phyloP scores from a whole-genome alignment of 2,329 filamentous ascomycete genomes.

The Ceratocystis diversiconidia region DNA sequence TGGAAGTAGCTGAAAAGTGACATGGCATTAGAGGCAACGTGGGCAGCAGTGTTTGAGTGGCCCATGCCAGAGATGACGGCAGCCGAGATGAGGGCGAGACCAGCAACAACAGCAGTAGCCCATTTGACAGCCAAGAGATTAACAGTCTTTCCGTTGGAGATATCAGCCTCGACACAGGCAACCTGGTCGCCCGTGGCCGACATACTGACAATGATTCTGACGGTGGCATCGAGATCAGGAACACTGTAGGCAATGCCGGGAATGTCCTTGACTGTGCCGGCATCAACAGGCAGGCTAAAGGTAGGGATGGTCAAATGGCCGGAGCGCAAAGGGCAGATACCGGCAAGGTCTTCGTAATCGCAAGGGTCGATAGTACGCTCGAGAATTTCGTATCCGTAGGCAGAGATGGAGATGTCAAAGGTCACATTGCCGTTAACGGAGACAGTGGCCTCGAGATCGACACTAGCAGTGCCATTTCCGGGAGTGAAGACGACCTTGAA shows the following conservation, averaged over 20 bases:
- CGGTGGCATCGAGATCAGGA: conserved; percentile 77
- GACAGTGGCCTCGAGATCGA: conserved; percentile 69
- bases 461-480: conserved; percentile 54
- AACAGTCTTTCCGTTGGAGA: conserved; percentile 88
- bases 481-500: conserved; percentile 77
- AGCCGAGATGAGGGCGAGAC: conserved; percentile 67
- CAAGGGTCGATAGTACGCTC: conserved; percentile 62
- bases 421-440: conserved; percentile 68
- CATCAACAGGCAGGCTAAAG: conserved; percentile 50
- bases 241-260: conserved; percentile 79
- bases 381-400: conserved; percentile 68
- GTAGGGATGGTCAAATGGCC: conserved; percentile 57
- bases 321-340: conserved; percentile 74
- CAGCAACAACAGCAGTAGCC: conserved; percentile 77
- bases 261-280: conserved; percentile 46
- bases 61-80: conserved; percentile 81
- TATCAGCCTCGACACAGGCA: conserved; percentile 73
- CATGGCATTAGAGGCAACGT: conserved; percentile 83
- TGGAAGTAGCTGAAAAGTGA: conserved; percentile 95
- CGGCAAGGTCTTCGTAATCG: conserved; percentile 43
- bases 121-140: conserved; percentile 80
- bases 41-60: conserved; percentile 84
- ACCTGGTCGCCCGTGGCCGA: conserved; percentile 47
- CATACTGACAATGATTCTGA: conserved; percentile 67
- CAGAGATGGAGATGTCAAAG: conserved; percentile 61